A percentile compares a stretch with the other conserved stretches of the same genome.
Evolutionary conservation across 345 rosid genomes (phyloP).

Genomic region (Populus tremula): DNA sequence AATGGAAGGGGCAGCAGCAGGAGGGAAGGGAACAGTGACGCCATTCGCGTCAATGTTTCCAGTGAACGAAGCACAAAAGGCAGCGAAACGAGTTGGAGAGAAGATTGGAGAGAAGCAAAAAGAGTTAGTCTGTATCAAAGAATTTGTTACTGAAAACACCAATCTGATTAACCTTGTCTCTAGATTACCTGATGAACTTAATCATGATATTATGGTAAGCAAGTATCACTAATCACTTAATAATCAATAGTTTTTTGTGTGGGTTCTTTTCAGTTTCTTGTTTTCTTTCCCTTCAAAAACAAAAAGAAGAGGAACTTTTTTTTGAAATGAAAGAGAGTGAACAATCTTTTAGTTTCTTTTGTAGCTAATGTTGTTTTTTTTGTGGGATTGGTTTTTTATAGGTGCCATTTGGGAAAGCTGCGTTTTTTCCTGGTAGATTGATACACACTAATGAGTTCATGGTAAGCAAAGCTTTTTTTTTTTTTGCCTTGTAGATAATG

Average conservation of each 20-base stretch:
- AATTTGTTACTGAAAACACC: constrained; percentile 61
- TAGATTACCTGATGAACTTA: constrained; percentile 75
- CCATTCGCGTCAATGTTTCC: constrained; percentile 67
- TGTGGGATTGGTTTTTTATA: constrained; percentile 6
- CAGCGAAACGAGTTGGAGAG: constrained; percentile 64
- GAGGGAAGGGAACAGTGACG: constrained; percentile 58
- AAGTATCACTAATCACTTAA: too few species aligned
- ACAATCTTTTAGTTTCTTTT: background rate
- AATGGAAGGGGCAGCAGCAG: constrained; percentile 26
- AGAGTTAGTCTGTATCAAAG: constrained; percentile 50
- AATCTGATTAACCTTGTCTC: constrained; percentile 57
- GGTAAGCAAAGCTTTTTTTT: constrained; percentile 36
- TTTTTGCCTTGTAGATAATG: background rate
- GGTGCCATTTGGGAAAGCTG: constrained; percentile 86
- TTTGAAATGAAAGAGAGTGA: background rate
- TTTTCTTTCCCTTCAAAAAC: background rate
- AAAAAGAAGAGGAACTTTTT: too few species aligned
- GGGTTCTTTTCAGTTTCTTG: background rate
- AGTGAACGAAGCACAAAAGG: constrained; percentile 56
- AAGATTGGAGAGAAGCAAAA: constrained; percentile 51
- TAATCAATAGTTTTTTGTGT: background rate
- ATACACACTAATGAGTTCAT: constrained; percentile 82
- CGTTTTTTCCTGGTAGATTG: constrained; percentile 83
- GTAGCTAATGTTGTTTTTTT: background rate
- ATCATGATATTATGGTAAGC: constrained; percentile 72